Evolutionary conservation across 163 green algal species (phyloP).

Genomic region (Scenedesmus sp.): DNA sequence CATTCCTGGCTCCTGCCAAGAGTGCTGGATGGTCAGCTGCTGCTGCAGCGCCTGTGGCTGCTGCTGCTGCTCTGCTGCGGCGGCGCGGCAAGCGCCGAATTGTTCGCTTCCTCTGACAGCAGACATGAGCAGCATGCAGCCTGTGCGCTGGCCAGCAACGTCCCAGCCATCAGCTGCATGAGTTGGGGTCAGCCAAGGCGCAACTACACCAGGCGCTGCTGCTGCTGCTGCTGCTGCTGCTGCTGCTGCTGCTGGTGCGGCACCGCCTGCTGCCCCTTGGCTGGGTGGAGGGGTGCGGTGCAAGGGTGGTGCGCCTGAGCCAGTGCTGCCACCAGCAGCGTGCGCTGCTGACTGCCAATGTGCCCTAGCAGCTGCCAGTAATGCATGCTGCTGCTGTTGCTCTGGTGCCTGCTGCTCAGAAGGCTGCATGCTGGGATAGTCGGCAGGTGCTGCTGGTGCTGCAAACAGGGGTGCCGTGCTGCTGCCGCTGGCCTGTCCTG

Average conservation of each 20-base stretch:
- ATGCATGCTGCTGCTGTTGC: not conserved
- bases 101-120: not conserved
- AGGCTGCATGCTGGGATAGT: not conserved
- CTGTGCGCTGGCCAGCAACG: not conserved
- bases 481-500: not conserved
- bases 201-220: not conserved
- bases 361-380: not conserved
- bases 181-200: not conserved
- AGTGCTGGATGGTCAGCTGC: not conserved
- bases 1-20: not conserved
- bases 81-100: no score
- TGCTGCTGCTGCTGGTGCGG: not conserved
- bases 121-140: conserved; percentile 10
- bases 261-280: not conserved
- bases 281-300: not conserved
- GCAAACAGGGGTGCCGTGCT: not conserved
- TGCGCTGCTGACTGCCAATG: not conserved
- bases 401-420: not conserved
- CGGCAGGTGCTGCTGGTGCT: not conserved
- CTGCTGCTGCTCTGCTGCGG: no score
- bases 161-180: not conserved
- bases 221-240: not conserved
- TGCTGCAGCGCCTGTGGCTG: not conserved
- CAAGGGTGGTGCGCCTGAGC: not conserved
- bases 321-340: not conserved